Evolutionary conservation across 805 yeast species (phyloP).

Genomic region (Yamadazyma sp.): DNA sequence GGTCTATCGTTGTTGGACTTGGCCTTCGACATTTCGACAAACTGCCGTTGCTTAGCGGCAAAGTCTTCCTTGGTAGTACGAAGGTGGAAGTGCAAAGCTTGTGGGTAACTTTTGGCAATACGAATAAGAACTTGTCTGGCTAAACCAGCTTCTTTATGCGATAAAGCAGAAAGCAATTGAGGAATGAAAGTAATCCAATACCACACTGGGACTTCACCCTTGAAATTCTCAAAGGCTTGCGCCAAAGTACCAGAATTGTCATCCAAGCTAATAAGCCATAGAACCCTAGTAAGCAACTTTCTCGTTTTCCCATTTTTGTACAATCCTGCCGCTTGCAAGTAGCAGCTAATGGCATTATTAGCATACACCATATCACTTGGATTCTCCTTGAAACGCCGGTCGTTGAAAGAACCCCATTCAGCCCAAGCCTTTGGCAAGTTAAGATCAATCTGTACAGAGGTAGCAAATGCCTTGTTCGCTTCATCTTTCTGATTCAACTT

Average conservation of each 20-base stretch:
- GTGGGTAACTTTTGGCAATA: slow-evolving; percentile 96
- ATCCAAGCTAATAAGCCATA: slow-evolving; percentile 92
- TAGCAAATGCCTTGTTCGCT: slow-evolving; percentile 96
- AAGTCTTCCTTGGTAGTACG: slow-evolving; percentile 95
- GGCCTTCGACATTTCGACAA: slow-evolving; percentile 36
- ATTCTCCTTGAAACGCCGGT: slow-evolving; percentile 78
- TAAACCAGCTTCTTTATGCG: slow-evolving; percentile 86
- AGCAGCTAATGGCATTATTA: slow-evolving; percentile 91
- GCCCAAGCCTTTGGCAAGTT: slow-evolving; percentile 99
- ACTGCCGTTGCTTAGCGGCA: slow-evolving; percentile 81
- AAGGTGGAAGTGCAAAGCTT: slow-evolving; percentile 93
- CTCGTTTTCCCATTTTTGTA: slow-evolving; percentile 92
- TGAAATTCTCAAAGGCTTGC: slow-evolving; percentile 84
- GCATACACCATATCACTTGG: slow-evolving; percentile 82
- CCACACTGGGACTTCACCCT: slow-evolving; percentile 98
- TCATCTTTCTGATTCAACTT: slow-evolving; percentile 88
- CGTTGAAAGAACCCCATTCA: slow-evolving; percentile 98
- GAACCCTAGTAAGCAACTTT: slow-evolving; percentile 78
- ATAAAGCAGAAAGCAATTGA: slow-evolving; percentile 82
- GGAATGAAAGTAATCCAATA: slow-evolving; percentile 98
- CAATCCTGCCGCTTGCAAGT: slow-evolving; percentile 94
- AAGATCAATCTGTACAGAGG: slow-evolving; percentile 94
- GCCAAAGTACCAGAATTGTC: slow-evolving; percentile 79
- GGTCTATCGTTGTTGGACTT: slow-evolving; percentile 9
- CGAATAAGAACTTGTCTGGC: slow-evolving; percentile 85